Percentiles rank a stretch among this genome's conserved stretches.
Conservation (phyloP, 139 green algal genomes). For the Volvox africanus region DNA sequence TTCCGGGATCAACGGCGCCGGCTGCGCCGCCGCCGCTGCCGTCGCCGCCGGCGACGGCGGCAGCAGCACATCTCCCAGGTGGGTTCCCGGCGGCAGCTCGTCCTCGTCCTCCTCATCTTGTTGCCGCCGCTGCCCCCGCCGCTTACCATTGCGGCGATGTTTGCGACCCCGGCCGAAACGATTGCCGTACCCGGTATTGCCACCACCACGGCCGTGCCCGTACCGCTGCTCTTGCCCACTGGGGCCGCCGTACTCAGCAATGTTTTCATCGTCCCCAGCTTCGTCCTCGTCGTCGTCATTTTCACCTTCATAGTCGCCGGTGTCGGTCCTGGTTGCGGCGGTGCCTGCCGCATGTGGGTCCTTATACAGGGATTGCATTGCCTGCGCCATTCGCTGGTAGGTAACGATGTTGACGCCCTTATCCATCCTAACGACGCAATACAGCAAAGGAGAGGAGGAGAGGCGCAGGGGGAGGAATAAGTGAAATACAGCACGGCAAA, state of each 20-base stretch:
- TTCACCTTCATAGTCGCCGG: not conserved
- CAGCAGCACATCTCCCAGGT: constrained; percentile 36
- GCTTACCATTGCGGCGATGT: not conserved
- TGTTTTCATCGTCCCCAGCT: constrained; percentile 1
- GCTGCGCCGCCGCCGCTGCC: constrained; percentile 5
- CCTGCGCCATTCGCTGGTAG: constrained; percentile 55
- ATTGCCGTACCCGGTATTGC: not conserved
- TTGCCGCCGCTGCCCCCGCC: constrained; percentile 17
- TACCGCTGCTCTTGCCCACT: not conserved
- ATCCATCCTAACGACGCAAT: constrained; percentile 47
- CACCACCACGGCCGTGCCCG: too few species aligned
- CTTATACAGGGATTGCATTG: constrained; percentile 55
- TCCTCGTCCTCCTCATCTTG: constrained; percentile 48
- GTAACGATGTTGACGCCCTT: constrained; percentile 55
- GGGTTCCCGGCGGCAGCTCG: constrained; percentile 24
- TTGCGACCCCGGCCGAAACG: not conserved
- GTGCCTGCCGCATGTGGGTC: not conserved
- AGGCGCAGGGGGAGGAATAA: not conserved
- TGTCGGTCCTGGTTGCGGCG: not conserved
- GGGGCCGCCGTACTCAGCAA: not conserved
- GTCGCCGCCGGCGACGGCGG: not conserved
- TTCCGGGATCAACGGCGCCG: constrained; percentile 20
- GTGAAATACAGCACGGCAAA: too few species aligned
- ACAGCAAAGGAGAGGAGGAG: not conserved
- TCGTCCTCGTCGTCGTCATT: not conserved